phyloP scores from a whole-genome alignment of 1,284 basidiomycete species.

The Puccinia polysora region DNA sequence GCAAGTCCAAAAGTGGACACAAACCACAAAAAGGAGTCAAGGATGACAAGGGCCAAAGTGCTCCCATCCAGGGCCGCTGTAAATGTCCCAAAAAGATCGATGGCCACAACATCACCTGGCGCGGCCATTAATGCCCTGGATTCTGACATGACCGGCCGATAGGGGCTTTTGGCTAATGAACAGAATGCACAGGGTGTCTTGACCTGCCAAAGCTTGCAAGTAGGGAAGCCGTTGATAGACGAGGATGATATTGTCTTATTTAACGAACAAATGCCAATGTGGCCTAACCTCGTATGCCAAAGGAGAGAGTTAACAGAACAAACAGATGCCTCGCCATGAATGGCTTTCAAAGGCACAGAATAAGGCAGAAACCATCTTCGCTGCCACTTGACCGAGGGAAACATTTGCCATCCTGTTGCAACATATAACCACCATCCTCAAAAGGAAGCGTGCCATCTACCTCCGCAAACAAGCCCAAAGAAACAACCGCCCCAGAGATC shows the following conservation, averaged over 20 bases:
- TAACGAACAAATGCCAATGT: neutral
- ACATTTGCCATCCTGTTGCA: neutral
- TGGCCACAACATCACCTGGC: neutral
- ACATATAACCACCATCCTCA: neutral
- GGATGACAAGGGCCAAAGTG: neutral
- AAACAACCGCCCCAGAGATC: neutral
- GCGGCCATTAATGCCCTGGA: neutral
- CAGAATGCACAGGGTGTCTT: neutral
- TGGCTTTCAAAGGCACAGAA: neutral
- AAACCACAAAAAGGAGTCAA: neutral
- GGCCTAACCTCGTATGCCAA: slow-evolving; percentile 9
- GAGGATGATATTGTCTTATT: neutral
- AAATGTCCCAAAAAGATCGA: slow-evolving; percentile 2
- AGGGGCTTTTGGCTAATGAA: neutral
- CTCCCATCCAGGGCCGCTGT: neutral
- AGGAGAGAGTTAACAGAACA: neutral
- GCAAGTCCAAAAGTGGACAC: neutral
- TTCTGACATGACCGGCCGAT: neutral
- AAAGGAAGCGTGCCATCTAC: neutral
- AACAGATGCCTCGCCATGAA: neutral
- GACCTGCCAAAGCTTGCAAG: neutral
- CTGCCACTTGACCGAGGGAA: neutral
- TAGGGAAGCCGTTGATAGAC: neutral
- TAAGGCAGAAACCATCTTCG: neutral
- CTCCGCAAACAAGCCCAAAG: neutral